Conservation (phyloP, 1,284 basidiomycete species). For the Cutaneotrichosporon arboriforme region DNA sequence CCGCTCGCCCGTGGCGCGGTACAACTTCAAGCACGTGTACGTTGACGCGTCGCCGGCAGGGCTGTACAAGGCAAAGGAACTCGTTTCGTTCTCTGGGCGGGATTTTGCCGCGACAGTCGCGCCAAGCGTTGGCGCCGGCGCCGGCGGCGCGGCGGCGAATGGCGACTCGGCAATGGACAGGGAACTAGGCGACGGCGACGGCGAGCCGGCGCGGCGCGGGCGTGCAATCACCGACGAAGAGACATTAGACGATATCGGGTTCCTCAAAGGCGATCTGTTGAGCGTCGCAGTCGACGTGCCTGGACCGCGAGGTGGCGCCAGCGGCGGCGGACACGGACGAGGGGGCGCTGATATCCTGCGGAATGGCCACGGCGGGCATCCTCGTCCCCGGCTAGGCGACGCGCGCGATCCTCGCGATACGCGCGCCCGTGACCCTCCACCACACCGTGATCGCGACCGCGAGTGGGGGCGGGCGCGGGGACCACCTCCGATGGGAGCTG, state of each 20-base stretch:
- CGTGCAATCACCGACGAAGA: constrained; percentile 31
- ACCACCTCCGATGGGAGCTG: constrained; percentile 22
- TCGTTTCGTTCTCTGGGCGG: constrained; percentile 33
- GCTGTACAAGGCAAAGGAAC: constrained; percentile 34
- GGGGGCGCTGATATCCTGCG: constrained; percentile 4
- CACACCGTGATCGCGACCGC: background rate
- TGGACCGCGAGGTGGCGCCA: constrained; percentile 21
- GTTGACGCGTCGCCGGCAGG: constrained; percentile 41
- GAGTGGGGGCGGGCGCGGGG: constrained; percentile 3
- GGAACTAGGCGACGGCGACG: constrained; percentile 20
- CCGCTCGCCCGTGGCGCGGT: constrained; percentile 36
- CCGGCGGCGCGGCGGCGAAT: background rate
- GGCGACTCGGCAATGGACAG: constrained; percentile 17
- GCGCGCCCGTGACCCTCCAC: background rate
- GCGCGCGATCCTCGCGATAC: background rate
- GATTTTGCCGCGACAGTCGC: constrained; percentile 25
- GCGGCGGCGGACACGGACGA: no score
- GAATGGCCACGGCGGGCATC: no score
- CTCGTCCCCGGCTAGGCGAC: no score
- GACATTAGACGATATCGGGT: constrained; percentile 39
- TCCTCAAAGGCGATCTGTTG: constrained; percentile 40
- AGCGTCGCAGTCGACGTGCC: constrained; percentile 33
- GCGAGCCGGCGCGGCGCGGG: constrained; percentile 4
- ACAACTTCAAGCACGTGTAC: constrained; percentile 40
- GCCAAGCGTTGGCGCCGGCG: background rate